Evolutionary conservation across 2,329 filamentous ascomycete genomes (phyloP), one percentile per base, ranked within the genome.

Genomic region (Berkeleyomyces rouxiae): DNA sequence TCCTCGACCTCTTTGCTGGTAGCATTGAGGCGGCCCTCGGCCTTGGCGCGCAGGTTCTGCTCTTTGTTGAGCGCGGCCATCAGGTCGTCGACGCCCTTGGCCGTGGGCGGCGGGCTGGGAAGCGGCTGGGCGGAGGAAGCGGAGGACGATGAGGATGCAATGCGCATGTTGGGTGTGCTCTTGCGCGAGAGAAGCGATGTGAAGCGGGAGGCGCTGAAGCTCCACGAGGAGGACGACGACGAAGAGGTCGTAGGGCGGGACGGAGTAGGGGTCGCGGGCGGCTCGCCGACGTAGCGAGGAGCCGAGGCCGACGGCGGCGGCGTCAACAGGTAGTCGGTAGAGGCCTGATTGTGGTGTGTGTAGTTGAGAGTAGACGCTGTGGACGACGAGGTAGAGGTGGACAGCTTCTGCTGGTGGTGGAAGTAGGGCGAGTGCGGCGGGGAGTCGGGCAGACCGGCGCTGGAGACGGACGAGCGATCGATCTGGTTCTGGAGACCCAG

Each of bases 1-100:
- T 93, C 88, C 73, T 92, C 88, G 23, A 92, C 80, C 75, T 93
- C 88, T 10, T 76, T 78, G 69, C 82, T 84, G 59, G 87, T 86
- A 59, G 83, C 80, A 66, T 78, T 78, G 23, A 89, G 75, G 66
- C 82, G 80, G 59, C 80, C 79, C 74, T 93, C 88, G 1, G 88
- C 88, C 60, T 83, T 81, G 46, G 79, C 76, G 10, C 88, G 82
- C 63, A 87, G 77, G 53, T 74, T 75, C 70, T 87, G 82, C 71
- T 92, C 88, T 61, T 81, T 79, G 57, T 78, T 78, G 51, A 92
- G 76, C 5, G 83, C 82, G 59, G 80, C 78, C 13, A 84, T 75
- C n/a, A 90, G 75, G 55, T 83, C 37, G 68, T 69, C 53, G 66
- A 63, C 60, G 33, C 67, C 61, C 66, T 68, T 67, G 46, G 66